Conservation (phyloP, 1,284 basidiomycete genomes). For the Exsudoporus floridanus region DNA sequence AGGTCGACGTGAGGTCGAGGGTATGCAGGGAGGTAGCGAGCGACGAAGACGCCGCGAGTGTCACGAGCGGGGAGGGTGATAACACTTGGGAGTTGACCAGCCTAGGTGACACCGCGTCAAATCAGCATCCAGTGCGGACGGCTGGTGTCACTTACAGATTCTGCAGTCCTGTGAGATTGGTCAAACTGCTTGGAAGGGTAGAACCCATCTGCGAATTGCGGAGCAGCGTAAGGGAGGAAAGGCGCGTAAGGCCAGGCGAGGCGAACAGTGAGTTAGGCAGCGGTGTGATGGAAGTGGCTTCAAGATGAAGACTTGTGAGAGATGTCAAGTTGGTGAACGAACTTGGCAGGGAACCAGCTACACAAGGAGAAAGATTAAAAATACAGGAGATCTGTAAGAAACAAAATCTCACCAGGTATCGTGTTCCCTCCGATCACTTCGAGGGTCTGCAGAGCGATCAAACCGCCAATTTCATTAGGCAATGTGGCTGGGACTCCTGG, state of each 20-base stretch:
- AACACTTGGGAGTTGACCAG: conserved; percentile 31
- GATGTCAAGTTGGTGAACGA: conserved; percentile 41
- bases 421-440: conserved; percentile 44
- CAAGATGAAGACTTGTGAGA: conserved; percentile 43
- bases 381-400: background rate
- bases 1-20: conserved; percentile 39
- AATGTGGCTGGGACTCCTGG: conserved; percentile 48
- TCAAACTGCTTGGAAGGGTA: conserved; percentile 41
- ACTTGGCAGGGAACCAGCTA: conserved; percentile 43
- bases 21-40: conserved; percentile 39
- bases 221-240: conserved; percentile 45
- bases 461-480: conserved; percentile 44
- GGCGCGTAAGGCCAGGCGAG: conserved; percentile 33
- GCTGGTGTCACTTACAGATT: conserved; percentile 39
- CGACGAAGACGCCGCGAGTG: conserved; percentile 36
- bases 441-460: conserved; percentile 42
- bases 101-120: conserved; percentile 13
- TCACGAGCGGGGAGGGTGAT: conserved; percentile 29
- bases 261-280: conserved; percentile 40
- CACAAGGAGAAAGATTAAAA: background rate
- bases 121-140: background rate
- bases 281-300: conserved; percentile 45
- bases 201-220: conserved; percentile 47
- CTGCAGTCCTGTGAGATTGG: conserved; percentile 37
- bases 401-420: conserved; percentile 39